phyloP scores from a whole-genome alignment of 2,329 filamentous ascomycete genomes.

The Colletotrichum musae region DNA sequence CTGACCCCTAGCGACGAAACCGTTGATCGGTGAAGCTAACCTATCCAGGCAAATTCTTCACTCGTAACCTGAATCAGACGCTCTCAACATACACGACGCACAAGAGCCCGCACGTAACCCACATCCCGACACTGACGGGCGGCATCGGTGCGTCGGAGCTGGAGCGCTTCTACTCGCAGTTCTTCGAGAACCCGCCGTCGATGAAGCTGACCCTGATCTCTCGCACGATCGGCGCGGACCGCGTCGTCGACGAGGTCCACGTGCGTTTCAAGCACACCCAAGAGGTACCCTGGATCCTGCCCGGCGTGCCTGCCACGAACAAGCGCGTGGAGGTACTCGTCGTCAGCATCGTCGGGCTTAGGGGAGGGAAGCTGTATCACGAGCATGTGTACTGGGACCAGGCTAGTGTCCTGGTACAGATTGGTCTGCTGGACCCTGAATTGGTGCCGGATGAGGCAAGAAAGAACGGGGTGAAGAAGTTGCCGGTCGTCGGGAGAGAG shows the following conservation, averaged over 20 bases:
- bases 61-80: slow-evolving; percentile 70
- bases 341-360: slow-evolving; percentile 71
- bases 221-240: slow-evolving; percentile 74
- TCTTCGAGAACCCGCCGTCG: slow-evolving; percentile 75
- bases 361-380: slow-evolving; percentile 72
- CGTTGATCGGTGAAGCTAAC: background rate
- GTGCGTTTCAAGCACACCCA: slow-evolving; percentile 70
- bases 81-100: slow-evolving; percentile 74
- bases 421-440: slow-evolving; percentile 66
- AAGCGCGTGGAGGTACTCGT: slow-evolving; percentile 68
- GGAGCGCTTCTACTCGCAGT: slow-evolving; percentile 74
- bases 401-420: slow-evolving; percentile 70
- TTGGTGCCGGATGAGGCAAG: slow-evolving; percentile 52
- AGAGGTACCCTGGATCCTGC: slow-evolving; percentile 73
- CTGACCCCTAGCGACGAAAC: too few relatives aligned
- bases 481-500: slow-evolving; percentile 58
- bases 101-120: slow-evolving; percentile 76
- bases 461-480: slow-evolving; percentile 51
- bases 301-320: slow-evolving; percentile 70
- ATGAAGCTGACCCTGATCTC: slow-evolving; percentile 73
- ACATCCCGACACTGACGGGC: slow-evolving; percentile 76
- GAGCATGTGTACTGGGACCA: slow-evolving; percentile 78
- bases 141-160: slow-evolving; percentile 73
- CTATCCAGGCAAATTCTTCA: slow-evolving; percentile 65
- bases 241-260: slow-evolving; percentile 76